These are phyloP conservation scores for Recurvomyces mirabilis DNA, from an alignment of 495 filamentous ascomycete genomes.

Conservation along the genomic window DNA sequence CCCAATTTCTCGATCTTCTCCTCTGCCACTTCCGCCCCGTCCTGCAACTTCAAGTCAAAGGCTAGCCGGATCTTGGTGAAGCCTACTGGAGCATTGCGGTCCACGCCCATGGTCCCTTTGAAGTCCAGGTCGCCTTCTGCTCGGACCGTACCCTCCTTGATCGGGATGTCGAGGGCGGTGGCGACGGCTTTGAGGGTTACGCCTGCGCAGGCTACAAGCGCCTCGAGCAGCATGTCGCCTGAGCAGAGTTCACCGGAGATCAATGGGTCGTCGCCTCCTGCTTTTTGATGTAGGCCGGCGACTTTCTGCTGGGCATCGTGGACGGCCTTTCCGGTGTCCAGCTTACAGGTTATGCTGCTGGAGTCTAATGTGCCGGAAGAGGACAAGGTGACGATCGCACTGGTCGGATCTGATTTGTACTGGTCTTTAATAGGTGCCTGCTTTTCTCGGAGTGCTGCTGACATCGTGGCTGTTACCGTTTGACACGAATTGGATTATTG, in stretches of 20 bases:
- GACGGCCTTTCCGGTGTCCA: slow-evolving; percentile 27
- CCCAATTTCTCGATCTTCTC: slow-evolving; percentile 29
- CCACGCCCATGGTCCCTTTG: slow-evolving; percentile 31
- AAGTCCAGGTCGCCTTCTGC: slow-evolving; percentile 35
- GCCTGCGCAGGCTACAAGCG: slow-evolving; percentile 31
- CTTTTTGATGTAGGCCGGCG: slow-evolving; percentile 29
- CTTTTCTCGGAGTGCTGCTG: slow-evolving; percentile 26
- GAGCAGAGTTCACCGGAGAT: slow-evolving; percentile 32
- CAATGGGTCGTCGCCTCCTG: slow-evolving; percentile 28
- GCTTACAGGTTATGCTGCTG: slow-evolving; percentile 28
- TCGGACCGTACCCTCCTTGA: slow-evolving; percentile 23
- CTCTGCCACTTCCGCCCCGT: slow-evolving; percentile 22
- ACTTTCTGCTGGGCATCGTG: slow-evolving; percentile 22
- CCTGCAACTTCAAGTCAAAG: slow-evolving; percentile 27
- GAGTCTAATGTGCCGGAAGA: slow-evolving; percentile 27
- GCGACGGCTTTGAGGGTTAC: slow-evolving; percentile 33
- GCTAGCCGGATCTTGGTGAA: slow-evolving; percentile 28
- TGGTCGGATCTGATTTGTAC: slow-evolving; percentile 26
- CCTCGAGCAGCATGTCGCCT: slow-evolving; percentile 34
- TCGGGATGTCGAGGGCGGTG: slow-evolving; percentile 27
- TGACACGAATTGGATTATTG: no score
- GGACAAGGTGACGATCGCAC: slow-evolving; percentile 29
- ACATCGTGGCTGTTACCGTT: slow-evolving; percentile 15
- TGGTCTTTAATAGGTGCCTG: slow-evolving; percentile 30
- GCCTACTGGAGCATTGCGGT: slow-evolving; percentile 29